Percentiles rank a stretch among this genome's conserved stretches.
Conservation (phyloP, 139 green algal genomes). For the Pleodorina starrii region DNA sequence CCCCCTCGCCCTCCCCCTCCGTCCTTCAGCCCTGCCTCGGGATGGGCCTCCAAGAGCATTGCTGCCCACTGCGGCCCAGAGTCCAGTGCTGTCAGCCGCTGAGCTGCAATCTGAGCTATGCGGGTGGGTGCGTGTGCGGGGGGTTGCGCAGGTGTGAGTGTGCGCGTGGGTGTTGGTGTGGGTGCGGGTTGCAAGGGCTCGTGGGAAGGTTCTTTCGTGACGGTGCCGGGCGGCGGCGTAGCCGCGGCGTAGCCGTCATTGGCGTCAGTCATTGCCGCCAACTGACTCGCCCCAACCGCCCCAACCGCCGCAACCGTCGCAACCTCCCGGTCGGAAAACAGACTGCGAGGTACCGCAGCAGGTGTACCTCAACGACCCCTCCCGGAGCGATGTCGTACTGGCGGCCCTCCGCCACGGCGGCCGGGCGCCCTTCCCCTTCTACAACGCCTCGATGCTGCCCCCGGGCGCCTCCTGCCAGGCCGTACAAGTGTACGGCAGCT, state of each 20-base stretch:
- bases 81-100: slow-evolving; percentile 16
- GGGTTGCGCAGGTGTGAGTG: background rate
- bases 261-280: background rate
- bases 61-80: background rate
- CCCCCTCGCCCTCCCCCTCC: no score
- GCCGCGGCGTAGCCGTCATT: background rate
- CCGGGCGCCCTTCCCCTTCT: background rate
- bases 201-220: background rate
- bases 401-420: background rate
- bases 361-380: background rate
- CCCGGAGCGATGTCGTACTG: background rate
- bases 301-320: background rate
- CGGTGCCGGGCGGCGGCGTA: background rate
- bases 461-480: background rate
- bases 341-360: slow-evolving; percentile 17
- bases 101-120: background rate
- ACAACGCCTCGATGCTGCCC: background rate
- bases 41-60: slow-evolving; percentile 5
- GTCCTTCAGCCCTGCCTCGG: background rate
- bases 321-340: background rate
- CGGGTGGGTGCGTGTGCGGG: background rate
- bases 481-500: slow-evolving; percentile 2
- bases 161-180: background rate
- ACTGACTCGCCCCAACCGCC: background rate
- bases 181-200: background rate